These are phyloP conservation scores for Naegleria gruberi DNA, from an alignment of 208 protist genomes.

Conservation along the genomic window DNA sequence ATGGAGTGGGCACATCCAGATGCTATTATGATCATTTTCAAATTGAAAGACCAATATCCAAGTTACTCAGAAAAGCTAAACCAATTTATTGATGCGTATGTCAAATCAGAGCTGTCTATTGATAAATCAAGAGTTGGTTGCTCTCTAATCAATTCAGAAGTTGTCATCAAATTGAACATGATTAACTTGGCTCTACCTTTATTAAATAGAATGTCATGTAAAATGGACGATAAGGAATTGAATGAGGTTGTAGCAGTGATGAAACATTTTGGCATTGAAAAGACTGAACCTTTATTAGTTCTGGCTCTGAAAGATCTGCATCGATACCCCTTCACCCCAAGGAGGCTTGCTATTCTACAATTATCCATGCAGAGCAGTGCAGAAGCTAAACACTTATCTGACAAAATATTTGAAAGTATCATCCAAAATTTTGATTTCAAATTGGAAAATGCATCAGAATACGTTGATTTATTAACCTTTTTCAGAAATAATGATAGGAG, in stretches of 20 bases:
- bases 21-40: background rate
- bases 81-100: background rate
- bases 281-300: background rate
- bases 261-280: background rate
- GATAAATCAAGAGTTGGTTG: too few species aligned
- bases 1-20: too few species aligned
- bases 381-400: background rate
- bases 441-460: background rate
- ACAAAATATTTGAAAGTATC: background rate
- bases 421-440: background rate
- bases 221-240: background rate
- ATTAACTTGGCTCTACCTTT: background rate
- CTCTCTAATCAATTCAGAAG: too few species aligned
- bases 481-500: background rate
- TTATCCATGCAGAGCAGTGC: background rate
- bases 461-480: background rate
- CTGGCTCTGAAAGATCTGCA: background rate
- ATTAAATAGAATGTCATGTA: background rate
- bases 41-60: background rate
- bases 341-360: background rate
- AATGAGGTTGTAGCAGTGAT: background rate
- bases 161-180: too few species aligned
- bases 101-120: too few species aligned
- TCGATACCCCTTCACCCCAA: background rate
- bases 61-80: background rate